phyloP scores from a whole-genome alignment of 116 monocot genomes.

The Phalaenopsis hybrid region DNA sequence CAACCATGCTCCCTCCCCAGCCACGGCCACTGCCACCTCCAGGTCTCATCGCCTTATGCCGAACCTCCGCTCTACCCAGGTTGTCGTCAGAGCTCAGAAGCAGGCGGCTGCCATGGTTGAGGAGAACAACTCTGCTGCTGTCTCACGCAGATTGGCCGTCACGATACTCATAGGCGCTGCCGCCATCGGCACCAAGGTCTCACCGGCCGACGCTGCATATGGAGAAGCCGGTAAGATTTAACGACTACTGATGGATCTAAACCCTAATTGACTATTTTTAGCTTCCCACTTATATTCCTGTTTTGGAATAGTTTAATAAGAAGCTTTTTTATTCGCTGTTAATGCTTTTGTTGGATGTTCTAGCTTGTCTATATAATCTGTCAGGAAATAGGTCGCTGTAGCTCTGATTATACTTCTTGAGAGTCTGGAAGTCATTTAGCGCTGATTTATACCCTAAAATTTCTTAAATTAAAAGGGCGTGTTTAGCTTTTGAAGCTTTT shows the following conservation, averaged over 20 bases:
- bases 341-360: not conserved
- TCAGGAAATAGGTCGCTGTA: not conserved
- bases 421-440: not conserved
- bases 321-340: no score
- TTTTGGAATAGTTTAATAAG: no score
- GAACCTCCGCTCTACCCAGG: slow-evolving; percentile 18
- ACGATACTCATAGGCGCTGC: slow-evolving; percentile 59
- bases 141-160: slow-evolving; percentile 49
- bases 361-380: not conserved
- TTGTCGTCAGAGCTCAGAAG: slow-evolving; percentile 59
- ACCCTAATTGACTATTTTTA: not conserved
- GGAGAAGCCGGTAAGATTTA: slow-evolving; percentile 57
- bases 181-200: slow-evolving; percentile 48
- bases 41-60: slow-evolving; percentile 16
- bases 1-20: slow-evolving; percentile 41
- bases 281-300: no score
- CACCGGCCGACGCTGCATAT: slow-evolving; percentile 68
- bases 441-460: not conserved
- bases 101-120: slow-evolving; percentile 18
- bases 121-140: slow-evolving; percentile 12
- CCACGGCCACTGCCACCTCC: slow-evolving; percentile 17
- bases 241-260: not conserved
- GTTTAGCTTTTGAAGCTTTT: not conserved
- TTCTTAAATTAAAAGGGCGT: not conserved
- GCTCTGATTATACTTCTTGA: not conserved